phyloP scores from a whole-genome alignment of 164 flowering plant genomes.

The Pachysandra terminalis region DNA sequence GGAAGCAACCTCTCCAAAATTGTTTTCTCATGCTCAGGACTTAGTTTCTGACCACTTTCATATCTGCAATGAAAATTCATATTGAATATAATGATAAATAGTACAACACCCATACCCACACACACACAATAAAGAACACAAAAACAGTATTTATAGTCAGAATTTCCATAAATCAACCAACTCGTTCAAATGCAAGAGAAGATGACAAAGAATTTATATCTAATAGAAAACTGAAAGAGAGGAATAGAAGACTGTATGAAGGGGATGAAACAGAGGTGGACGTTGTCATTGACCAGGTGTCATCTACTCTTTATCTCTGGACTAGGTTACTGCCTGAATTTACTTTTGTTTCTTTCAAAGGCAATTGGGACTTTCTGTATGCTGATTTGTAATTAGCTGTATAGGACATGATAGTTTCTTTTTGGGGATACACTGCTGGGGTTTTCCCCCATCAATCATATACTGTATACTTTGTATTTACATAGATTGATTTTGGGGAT shows the following conservation, averaged over 20 bases:
- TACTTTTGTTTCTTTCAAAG: too few relatives aligned
- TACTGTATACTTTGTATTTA: too few relatives aligned
- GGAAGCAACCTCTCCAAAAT: slow-evolving; percentile 78
- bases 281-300: too few relatives aligned
- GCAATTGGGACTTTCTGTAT: too few relatives aligned
- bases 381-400: too few relatives aligned
- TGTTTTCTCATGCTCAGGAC: slow-evolving; percentile 67
- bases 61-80: slow-evolving; percentile 48
- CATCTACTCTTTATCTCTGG: too few relatives aligned
- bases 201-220: not conserved
- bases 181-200: not conserved
- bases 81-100: not conserved
- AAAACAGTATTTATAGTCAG: not conserved
- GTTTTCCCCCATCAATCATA: too few relatives aligned
- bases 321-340: too few relatives aligned
- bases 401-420: too few relatives aligned
- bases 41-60: slow-evolving; percentile 63
- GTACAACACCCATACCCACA: not conserved
- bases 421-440: too few relatives aligned
- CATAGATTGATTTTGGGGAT: too few relatives aligned
- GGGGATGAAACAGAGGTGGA: too few relatives aligned
- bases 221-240: not conserved
- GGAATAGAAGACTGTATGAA: not conserved
- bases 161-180: not conserved
- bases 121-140: not conserved